A percentile compares a stretch with the other conserved stretches of the same genome.
phyloP scores from a whole-genome alignment of 2,329 filamentous ascomycete genomes.

The Fusarium nisikadoi region DNA sequence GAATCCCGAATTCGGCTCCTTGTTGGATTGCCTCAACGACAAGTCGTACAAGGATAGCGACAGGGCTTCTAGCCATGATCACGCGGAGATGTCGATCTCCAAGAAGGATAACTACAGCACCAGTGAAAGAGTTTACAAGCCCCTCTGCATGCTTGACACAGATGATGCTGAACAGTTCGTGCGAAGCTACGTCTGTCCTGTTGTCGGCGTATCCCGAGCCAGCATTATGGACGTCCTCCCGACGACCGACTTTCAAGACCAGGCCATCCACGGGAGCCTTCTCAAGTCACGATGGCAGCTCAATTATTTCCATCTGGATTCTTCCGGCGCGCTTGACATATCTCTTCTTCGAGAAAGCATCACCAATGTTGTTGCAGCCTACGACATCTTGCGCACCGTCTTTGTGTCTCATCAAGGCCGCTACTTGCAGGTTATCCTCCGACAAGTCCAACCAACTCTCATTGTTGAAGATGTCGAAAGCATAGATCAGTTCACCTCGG shows the following conservation, averaged over 20 bases:
- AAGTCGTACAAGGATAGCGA: conserved; percentile 20
- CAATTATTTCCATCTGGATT: conserved; percentile 28
- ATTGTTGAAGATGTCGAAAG: conserved; percentile 9
- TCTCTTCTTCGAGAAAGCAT: conserved; percentile 16
- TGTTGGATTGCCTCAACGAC: conserved; percentile 22
- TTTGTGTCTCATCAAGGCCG: conserved; percentile 14
- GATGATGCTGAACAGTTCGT: conserved; percentile 20
- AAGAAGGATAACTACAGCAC: not conserved
- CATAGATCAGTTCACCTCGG: conserved; percentile 11
- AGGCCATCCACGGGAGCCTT: conserved; percentile 22
- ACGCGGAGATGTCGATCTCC: not conserved
- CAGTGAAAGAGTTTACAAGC: conserved; percentile 3
- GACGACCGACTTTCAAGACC: conserved; percentile 35
- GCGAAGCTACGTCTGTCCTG: conserved; percentile 27
- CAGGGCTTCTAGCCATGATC: conserved; percentile 1
- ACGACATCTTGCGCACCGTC: conserved; percentile 32
- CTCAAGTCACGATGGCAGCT: conserved; percentile 39
- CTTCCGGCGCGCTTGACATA: conserved; percentile 1
- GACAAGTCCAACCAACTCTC: conserved; percentile 4
- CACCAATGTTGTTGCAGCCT: conserved; percentile 25
- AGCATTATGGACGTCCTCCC: conserved; percentile 38
- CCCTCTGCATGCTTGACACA: conserved; percentile 10
- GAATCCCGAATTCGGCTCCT: conserved; percentile 20
- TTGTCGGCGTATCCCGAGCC: conserved; percentile 31
- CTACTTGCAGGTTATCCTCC: conserved; percentile 31